Evolutionary conservation across 2,329 filamentous ascomycete species (phyloP).

Genomic region (Arthrinium phaeospermum): DNA sequence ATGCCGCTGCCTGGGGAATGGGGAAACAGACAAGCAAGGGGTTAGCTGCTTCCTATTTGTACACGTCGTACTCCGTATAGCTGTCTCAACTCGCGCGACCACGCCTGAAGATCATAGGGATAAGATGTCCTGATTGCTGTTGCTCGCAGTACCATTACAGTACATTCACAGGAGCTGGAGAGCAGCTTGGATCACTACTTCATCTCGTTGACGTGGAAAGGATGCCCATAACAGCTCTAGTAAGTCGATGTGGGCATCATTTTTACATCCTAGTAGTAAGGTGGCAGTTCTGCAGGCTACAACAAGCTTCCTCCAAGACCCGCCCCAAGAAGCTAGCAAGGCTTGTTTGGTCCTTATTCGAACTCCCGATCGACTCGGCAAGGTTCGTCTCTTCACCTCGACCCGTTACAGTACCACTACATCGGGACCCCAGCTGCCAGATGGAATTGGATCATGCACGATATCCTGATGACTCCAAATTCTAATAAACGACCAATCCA

Average conservation of each 20-base stretch:
- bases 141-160: too few relatives aligned
- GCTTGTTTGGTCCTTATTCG: neutral
- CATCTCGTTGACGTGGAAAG: neutral
- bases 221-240: neutral
- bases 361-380: neutral
- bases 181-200: neutral
- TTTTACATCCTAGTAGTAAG: neutral
- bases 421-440: neutral
- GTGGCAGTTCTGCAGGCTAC: neutral
- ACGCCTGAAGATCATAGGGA: neutral
- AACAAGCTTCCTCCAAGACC: constrained; percentile 11
- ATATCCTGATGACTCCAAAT: neutral
- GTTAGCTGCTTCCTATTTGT: neutral
- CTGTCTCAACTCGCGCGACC: neutral
- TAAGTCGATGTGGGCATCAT: too few relatives aligned
- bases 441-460: neutral
- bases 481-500: neutral
- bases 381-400: constrained; percentile 15
- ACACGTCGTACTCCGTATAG: neutral
- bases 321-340: constrained; percentile 8
- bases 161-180: neutral
- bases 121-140: too few relatives aligned
- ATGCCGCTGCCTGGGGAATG: neutral
- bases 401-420: neutral
- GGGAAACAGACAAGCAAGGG: neutral